These are phyloP conservation scores for Candida pini DNA, from an alignment of 805 yeast genomes.

Conservation along the genomic window DNA sequence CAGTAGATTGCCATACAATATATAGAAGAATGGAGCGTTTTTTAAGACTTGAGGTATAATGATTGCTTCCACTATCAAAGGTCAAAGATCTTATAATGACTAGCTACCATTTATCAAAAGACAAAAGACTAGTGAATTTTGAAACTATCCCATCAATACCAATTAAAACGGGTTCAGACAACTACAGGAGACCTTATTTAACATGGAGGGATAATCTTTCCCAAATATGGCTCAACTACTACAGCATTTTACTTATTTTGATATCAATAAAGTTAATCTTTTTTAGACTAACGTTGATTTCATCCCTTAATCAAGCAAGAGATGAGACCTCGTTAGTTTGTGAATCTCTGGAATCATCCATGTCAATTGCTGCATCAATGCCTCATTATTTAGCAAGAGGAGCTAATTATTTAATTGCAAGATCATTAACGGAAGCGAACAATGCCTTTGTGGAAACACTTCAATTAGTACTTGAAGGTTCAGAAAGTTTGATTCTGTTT, in stretches of 20 bases:
- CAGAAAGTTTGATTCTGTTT: constrained; percentile 57
- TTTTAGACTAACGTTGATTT: constrained; percentile 43
- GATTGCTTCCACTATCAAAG: too few species aligned
- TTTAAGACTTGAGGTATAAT: too few species aligned
- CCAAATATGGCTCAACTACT: constrained; percentile 63
- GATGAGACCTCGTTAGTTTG: constrained; percentile 40
- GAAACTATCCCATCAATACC: constrained; percentile 3
- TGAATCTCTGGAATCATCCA: constrained; percentile 36
- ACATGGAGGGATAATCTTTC: constrained; percentile 48
- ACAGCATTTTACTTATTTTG: constrained; percentile 50
- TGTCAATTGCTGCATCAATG: constrained; percentile 31
- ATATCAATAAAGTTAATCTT: constrained; percentile 55
- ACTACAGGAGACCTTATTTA: constrained; percentile 35
- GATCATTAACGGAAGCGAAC: constrained; percentile 43
- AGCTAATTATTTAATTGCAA: constrained; percentile 48
- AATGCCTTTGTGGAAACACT: constrained; percentile 40
- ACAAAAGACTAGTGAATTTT: too few species aligned
- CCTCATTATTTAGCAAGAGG: constrained; percentile 54
- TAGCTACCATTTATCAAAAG: too few species aligned
- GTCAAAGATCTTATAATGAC: too few species aligned
- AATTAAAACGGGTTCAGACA: constrained; percentile 2
- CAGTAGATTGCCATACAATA: too few species aligned
- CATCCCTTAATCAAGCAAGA: constrained; percentile 37
- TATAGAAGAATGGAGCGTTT: too few species aligned
- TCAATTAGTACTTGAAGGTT: constrained; percentile 44